A percentile compares a stretch with the other conserved stretches of the same genome.
Evolutionary conservation across 129 eudicot species (phyloP).

Genomic region (Mikania micrantha): DNA sequence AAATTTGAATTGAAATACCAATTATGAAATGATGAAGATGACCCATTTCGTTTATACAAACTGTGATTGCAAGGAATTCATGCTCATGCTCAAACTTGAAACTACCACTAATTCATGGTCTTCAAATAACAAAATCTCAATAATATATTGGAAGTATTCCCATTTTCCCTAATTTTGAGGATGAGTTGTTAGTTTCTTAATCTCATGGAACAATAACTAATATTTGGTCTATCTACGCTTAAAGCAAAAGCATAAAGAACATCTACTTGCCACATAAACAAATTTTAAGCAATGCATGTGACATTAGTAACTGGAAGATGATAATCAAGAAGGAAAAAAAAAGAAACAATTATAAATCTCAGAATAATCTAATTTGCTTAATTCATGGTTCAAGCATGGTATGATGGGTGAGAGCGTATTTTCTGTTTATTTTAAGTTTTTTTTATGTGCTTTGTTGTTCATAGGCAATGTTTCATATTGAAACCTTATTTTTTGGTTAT

Average conservation of each 20-base stretch:
- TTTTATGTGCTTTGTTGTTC: no score
- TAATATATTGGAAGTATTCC: no score
- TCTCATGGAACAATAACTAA: conserved; percentile 13
- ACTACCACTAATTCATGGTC: conserved; percentile 1
- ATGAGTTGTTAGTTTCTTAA: conserved; percentile 4
- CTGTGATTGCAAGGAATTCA: conserved; percentile 10
- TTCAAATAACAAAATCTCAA: no score
- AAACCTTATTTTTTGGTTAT: no score
- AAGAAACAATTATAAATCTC: no score
- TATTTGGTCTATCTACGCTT: conserved; percentile 24
- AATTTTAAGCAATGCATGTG: conserved; percentile 23
- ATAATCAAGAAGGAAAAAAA: not conserved
- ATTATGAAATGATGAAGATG: not conserved
- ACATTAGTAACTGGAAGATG: conserved; percentile 6
- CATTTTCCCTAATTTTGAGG: conserved; percentile 23
- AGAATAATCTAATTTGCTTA: no score
- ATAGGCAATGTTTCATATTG: no score
- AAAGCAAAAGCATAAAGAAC: conserved; percentile 29
- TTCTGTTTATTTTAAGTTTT: no score
- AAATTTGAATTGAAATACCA: not conserved
- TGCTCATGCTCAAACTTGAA: not conserved
- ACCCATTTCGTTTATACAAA: not conserved
- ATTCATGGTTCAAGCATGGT: no score
- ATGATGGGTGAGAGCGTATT: no score
- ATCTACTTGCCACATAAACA: conserved; percentile 7